Evolutionary conservation across 495 filamentous ascomycete species (phyloP).

Genomic region (Rusavskia elegans): DNA sequence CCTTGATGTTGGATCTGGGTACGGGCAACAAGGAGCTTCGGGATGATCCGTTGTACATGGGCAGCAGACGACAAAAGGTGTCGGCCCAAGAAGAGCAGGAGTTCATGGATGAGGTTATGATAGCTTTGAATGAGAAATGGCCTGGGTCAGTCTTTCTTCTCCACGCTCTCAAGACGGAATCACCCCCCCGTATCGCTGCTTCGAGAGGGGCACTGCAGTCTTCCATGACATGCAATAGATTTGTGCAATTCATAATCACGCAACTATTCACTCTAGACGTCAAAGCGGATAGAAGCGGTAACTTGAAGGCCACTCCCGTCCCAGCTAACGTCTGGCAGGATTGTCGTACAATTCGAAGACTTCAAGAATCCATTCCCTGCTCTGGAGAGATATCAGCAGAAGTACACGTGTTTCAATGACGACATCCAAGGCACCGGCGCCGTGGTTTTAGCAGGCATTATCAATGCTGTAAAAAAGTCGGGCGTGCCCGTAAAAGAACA

Average conservation of each 20-base stretch:
- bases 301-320: constrained; percentile 2
- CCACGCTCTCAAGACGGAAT: constrained; percentile 6
- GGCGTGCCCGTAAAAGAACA: constrained; percentile 79
- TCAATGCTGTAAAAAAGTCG: constrained; percentile 83
- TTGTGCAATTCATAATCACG: background rate
- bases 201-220: background rate
- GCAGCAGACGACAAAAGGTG: constrained; percentile 68
- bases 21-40: constrained; percentile 80
- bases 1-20: constrained; percentile 80
- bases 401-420: constrained; percentile 94
- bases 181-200: background rate
- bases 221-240: background rate
- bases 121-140: constrained; percentile 72
- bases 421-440: constrained; percentile 97
- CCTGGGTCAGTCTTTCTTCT: constrained; percentile 40
- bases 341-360: constrained; percentile 96
- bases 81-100: constrained; percentile 68
- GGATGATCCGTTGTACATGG: constrained; percentile 88
- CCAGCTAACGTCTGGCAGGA: constrained; percentile 29
- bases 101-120: constrained; percentile 97
- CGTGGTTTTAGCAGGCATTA: constrained; percentile 86
- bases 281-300: background rate
- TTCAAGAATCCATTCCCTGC: constrained; percentile 98
- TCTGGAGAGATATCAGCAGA: constrained; percentile 70
- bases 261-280: background rate